Evolutionary conservation across 164 flowering plant genomes (phyloP).

Genomic region (Nymphaea thermarum): DNA sequence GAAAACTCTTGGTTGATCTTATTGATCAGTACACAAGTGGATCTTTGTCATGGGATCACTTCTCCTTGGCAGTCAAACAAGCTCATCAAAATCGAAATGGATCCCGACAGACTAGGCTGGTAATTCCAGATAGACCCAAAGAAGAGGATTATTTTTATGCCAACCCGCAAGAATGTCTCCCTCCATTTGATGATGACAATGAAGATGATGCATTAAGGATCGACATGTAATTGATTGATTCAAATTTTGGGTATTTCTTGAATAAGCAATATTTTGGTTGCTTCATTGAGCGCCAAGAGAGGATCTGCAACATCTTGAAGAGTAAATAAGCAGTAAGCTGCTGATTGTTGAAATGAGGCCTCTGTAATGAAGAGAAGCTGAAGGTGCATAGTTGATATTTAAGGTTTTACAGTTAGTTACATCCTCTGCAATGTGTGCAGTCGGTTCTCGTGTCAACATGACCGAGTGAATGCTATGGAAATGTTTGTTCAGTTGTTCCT

Average conservation of each 20-base stretch:
- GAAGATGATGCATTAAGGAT: not conserved
- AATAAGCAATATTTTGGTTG: not conserved
- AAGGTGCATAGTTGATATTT: not conserved
- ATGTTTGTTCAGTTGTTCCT: not conserved
- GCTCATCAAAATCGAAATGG: constrained; percentile 64
- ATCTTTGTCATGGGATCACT: constrained; percentile 55
- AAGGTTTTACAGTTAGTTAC: not conserved
- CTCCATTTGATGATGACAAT: constrained; percentile 14
- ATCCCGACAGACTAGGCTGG: constrained; percentile 40
- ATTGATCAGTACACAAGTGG: constrained; percentile 56
- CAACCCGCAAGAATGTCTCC: constrained; percentile 81
- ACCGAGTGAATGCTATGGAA: not conserved
- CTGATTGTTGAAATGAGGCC: not conserved
- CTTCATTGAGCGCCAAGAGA: not conserved
- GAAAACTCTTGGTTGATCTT: constrained; percentile 58
- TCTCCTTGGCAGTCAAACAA: constrained; percentile 53
- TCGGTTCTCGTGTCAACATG: not conserved
- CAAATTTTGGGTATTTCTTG: not conserved
- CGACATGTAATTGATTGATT: not conserved
- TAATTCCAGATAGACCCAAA: constrained; percentile 74
- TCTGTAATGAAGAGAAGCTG: not conserved
- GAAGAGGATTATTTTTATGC: constrained; percentile 85
- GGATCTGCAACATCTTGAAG: not conserved
- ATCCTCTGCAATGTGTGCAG: not conserved
- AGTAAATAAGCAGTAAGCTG: not conserved